Base-by-base conservation (phyloP, 2,329 filamentous ascomycete genomes). In the Stachybotrys elegans region DNA sequence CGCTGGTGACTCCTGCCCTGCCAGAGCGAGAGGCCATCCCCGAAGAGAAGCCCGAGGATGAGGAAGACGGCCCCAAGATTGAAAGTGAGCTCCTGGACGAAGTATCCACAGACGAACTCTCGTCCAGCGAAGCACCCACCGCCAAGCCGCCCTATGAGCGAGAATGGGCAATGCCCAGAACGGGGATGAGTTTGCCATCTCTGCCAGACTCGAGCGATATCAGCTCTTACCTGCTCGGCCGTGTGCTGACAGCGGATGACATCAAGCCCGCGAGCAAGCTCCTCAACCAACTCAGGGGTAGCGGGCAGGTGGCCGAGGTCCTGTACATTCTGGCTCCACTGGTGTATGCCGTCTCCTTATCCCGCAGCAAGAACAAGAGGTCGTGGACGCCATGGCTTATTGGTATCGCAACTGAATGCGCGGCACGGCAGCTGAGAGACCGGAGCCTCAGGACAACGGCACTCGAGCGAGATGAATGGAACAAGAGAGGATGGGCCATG, bases 121-220 rank as follows among this genome's bases (percentile, higher is more conserved):
- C 34, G 20, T 14, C 22, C 17, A 44, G 40, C 32, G 48, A 47
- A 22, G 47, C 50, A 36, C 48, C 52, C 40, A 46, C 53, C 43
- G 44, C 44, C 35, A 59, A 56, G 51, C 53, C 61, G 17, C 57
- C 69, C 5, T 68, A 76, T 48, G 69, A 73, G 44, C 75, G 72
- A 50, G 83, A 82, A 51, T 97, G 92, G 87, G 79, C 78, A 13
- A 97, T 98, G 92, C 92, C 92, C n/a, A 78, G 93, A 47, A 98
- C 93, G 0, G 89, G 90, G 27, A 76, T 95, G 55, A 86, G 82
- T 21, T 76, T 98, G 38, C 92, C 93, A 1, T 85, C 82, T 38
- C 73, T 98, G 14, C 93, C 93, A 0, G 83, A 85, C 45, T 79
- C 85, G 1, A 78, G 83, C 42, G 88, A 95, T 55, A 91, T 96